Evolutionary conservation across 2,329 filamentous ascomycete species (phyloP).

Genomic region (Aspergillus sp.): DNA sequence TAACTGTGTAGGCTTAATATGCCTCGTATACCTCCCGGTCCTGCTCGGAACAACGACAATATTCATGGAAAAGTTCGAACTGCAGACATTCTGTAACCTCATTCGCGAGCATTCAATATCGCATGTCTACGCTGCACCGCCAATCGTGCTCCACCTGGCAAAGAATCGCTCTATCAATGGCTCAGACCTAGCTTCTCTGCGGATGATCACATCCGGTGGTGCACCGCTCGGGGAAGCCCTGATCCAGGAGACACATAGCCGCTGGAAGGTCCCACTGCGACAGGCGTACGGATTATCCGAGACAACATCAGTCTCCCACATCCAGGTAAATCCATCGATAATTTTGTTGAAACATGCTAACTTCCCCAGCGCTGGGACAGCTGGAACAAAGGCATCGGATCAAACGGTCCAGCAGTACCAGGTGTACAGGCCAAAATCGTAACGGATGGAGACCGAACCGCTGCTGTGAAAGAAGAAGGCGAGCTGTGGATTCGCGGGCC

Average conservation of each 20-base stretch:
- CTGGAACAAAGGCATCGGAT: conserved; percentile 16
- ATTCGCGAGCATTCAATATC: conserved; percentile 16
- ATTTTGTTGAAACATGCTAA: neutral
- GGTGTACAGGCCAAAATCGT: conserved; percentile 14
- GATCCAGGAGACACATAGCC: conserved; percentile 14
- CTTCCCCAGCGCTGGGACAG: conserved; percentile 15
- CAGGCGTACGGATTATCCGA: conserved; percentile 23
- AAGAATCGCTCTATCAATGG: conserved; percentile 12
- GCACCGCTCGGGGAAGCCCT: conserved; percentile 18
- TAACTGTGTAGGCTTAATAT: conserved; percentile 14
- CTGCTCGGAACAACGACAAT: conserved; percentile 14
- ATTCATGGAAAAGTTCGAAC: conserved; percentile 18
- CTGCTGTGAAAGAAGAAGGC: conserved; percentile 28
- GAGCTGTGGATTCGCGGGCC: conserved; percentile 64
- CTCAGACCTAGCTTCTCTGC: conserved; percentile 17
- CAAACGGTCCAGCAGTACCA: conserved; percentile 17
- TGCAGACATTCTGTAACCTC: conserved; percentile 9
- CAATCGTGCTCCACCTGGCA: conserved; percentile 19
- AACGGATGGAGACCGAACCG: neutral
- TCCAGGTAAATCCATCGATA: conserved; percentile 9
- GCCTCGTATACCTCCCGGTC: conserved; percentile 17
- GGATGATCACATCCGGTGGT: conserved; percentile 22
- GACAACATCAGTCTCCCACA: conserved; percentile 16
- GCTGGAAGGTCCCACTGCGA: conserved; percentile 14
- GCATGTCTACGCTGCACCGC: conserved; percentile 19